These are phyloP conservation scores for Termitomyces sp. DNA, from an alignment of 768 basidiomycete genomes.

Conservation along the genomic window DNA sequence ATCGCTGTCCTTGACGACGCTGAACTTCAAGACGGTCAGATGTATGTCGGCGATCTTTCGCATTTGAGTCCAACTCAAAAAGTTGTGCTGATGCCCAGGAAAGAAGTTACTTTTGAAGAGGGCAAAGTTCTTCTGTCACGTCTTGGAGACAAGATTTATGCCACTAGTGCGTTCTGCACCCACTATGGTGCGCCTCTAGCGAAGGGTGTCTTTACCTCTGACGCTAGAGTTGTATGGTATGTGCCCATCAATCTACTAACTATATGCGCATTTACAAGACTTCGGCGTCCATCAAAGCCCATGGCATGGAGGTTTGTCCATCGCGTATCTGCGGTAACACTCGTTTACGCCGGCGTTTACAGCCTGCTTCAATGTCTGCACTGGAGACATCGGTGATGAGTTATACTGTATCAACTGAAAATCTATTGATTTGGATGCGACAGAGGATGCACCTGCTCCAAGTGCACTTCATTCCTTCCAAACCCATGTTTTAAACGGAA, in stretches of 20 bases:
- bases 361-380: conserved; percentile 88
- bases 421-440: conserved; percentile 8
- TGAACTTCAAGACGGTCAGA: conserved; percentile 62
- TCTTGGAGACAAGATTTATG: conserved; percentile 68
- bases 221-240: conserved; percentile 77
- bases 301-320: conserved; percentile 73
- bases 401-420: conserved; percentile 9
- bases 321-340: not conserved
- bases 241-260: conserved; percentile 13
- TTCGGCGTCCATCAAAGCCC: conserved; percentile 38
- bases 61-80: not conserved
- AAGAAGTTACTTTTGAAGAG: conserved; percentile 73
- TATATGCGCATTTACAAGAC: not conserved
- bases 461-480: conserved; percentile 76
- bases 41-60: conserved; percentile 28
- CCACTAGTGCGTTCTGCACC: conserved; percentile 83
- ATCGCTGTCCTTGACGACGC: conserved; percentile 52
- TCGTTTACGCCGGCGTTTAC: not conserved
- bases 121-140: conserved; percentile 77
- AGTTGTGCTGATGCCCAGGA: conserved; percentile 41
- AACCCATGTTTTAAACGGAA: conserved; percentile 57
- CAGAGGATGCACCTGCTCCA: conserved; percentile 89
- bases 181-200: conserved; percentile 88
- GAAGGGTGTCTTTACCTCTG: conserved; percentile 75
- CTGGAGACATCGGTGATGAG: conserved; percentile 68